These are phyloP conservation scores for Cardiosporidium cionae DNA, from an alignment of 169 alveolate species.

Conservation along the genomic window DNA sequence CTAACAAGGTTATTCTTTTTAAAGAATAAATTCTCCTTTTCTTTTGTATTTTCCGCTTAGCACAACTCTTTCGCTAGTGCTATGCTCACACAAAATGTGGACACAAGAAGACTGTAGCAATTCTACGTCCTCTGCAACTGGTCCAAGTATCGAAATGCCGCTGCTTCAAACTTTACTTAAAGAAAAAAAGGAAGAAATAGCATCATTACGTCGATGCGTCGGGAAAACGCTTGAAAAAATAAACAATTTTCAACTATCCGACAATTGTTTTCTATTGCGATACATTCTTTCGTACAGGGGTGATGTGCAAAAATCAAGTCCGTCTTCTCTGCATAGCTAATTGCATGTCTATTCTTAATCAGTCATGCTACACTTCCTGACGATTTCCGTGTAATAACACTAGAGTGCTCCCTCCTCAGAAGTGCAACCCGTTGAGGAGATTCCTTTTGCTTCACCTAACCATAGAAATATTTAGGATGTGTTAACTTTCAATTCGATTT, in stretches of 20 bases:
- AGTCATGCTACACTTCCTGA: background rate
- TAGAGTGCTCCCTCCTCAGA: background rate
- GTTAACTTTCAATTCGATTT: background rate
- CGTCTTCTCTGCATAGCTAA: too few species aligned
- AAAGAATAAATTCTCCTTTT: too few species aligned
- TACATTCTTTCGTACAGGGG: background rate
- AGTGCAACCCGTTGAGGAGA: background rate
- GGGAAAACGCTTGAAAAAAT: background rate
- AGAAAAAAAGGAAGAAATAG: background rate
- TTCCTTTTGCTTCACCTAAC: background rate
- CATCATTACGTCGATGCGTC: background rate
- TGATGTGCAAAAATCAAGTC: background rate
- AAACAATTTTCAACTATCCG: background rate
- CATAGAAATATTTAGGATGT: background rate
- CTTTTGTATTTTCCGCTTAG: too few species aligned
- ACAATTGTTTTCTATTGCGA: background rate
- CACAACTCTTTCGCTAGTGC: too few species aligned
- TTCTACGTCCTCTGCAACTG: too few species aligned
- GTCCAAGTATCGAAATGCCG: background rate
- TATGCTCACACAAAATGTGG: too few species aligned
- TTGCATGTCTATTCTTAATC: background rate
- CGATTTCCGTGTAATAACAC: background rate
- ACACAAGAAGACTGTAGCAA: too few species aligned
- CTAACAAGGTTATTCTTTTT: too few species aligned
- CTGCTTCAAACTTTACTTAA: background rate